These are phyloP conservation scores for Microdochium nivale DNA, from an alignment of 2,329 filamentous ascomycete species.

Conservation along the genomic window DNA sequence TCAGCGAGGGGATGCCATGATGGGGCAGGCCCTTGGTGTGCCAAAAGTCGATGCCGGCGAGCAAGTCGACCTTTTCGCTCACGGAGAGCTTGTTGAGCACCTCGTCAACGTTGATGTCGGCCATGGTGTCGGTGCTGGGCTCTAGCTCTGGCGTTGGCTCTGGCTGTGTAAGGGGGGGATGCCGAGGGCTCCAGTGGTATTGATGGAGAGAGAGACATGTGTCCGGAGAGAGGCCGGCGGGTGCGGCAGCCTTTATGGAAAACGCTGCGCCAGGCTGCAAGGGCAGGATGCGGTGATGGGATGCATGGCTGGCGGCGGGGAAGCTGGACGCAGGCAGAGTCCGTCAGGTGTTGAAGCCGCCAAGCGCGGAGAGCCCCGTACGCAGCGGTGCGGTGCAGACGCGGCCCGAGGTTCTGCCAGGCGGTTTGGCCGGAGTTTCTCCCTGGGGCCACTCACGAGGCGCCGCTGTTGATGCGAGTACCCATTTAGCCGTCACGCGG, in stretches of 20 bases:
- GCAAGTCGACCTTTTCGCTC: constrained; percentile 42
- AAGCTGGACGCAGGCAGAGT: too few species aligned
- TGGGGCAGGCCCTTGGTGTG: constrained; percentile 53
- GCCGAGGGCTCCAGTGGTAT: too few species aligned
- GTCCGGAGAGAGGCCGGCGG: too few species aligned
- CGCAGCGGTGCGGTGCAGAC: background rate
- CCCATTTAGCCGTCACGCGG: background rate
- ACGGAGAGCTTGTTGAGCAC: constrained; percentile 44
- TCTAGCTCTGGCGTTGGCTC: too few species aligned
- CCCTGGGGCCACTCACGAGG: background rate
- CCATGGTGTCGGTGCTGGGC: constrained; percentile 24
- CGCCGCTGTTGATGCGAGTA: background rate
- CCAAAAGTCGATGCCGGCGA: constrained; percentile 58
- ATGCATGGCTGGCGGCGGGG: too few species aligned
- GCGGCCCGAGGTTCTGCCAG: background rate
- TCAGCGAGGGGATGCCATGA: constrained; percentile 54
- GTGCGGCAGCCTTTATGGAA: too few species aligned
- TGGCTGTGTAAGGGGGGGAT: too few species aligned
- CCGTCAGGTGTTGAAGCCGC: too few species aligned
- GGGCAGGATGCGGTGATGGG: too few species aligned
- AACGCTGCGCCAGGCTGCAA: too few species aligned
- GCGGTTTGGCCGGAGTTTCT: background rate
- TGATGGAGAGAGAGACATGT: too few species aligned
- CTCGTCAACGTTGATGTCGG: constrained; percentile 44
- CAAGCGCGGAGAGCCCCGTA: background rate